Base-by-base conservation (phyloP, 371 early-diverging fungal species). In the Zopfochytrium polystomum region DNA sequence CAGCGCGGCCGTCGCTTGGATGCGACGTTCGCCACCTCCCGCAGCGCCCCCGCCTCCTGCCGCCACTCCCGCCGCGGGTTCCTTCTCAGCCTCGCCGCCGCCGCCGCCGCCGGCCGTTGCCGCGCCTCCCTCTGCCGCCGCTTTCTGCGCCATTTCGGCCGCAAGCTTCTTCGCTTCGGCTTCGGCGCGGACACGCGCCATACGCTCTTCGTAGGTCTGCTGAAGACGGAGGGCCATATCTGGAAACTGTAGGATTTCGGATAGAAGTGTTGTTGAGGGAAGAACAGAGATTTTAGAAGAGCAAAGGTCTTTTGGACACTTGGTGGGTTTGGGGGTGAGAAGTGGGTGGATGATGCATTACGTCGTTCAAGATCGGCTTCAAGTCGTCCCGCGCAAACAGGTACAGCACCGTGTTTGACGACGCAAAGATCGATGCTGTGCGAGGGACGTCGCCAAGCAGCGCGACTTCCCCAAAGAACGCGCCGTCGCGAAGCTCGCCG, bases 401-500 rank as follows among this genome's bases (percentile, higher is more conserved):
- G 63, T 75, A 75, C 13, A 70, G 43, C 0, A 66, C 52, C 2
- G 63, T 65, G 26, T 58, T 58, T 27, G 67, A 38, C 0, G 55
- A 32, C 1, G 75, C 71, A 7, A 31, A 33, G 38, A 75, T 64
- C 1, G 75, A 68, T 18, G 75, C 75, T 0, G 71, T 68, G 23
- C 75, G 66, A 1, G 75, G 71, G 15, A 66, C 55, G 15, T 71
- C 58, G 2, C 55, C 69, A 22, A 75, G 51, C 15, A 75, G 52
- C 0, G 72, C 75, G 26, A 75, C 72, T 52, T 75, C 72, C 11
- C 72, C 72, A 54, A 72, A 72, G 49, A 68, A 72, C 13, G 68
- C 60, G 25, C 72, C 72, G 38, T 64, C 68, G 4, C 35, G 15
- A 1, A 72, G 57, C 7, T 43, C 43, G 27, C 59, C 68, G 31